Evolutionary conservation across 495 filamentous ascomycete species (phyloP), one percentile per base, ranked within the genome.

Genomic region (Aspergillus avenaceus): DNA sequence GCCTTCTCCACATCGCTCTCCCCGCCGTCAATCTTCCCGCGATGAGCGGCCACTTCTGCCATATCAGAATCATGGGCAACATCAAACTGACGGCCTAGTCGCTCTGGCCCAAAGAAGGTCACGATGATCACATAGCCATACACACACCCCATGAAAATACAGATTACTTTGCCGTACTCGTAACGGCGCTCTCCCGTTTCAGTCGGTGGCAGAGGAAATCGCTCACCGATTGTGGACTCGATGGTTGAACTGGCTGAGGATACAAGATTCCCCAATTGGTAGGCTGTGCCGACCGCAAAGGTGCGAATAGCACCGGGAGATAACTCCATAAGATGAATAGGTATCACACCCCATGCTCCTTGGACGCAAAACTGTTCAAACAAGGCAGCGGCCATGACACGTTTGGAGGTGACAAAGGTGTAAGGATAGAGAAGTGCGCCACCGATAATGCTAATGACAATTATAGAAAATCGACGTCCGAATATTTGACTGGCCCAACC

Each of bases 71-170:
- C 87, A 53, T 84, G 72, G 31, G 68, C 76, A 1, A 84, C 83
- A 47, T 84, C 85, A 69, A 91, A 86, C 19, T 76, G 66, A 8
- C 80, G 70, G 13, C 82, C 78, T 45, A 90, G 54, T 32, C 82
- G 78, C 72, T 96, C 91, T 0, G 91, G 91, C 0, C 91, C 91
- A 1, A 89, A 50, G 13, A 95, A 58, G 0, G 87, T 86, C 18
- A 95, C 54, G 0, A 93, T 0, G 53, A 95, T 89, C 7, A 84
- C 77, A 61, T 95, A 96, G 5, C 66, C 84, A 65, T 84, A 95
- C n/a, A 95, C 91, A 56, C 88, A 91, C 3, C 81, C 91, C 87
- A 95, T 89, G 64, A 95, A 91, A 58, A 96, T 93, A 50, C 87
- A 90, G 55, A 96, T 91, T 4, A 96, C 91, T 53, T 86, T 86